phyloP scores from a whole-genome alignment of 208 protist genomes.

The Leishmania tarentolae region DNA sequence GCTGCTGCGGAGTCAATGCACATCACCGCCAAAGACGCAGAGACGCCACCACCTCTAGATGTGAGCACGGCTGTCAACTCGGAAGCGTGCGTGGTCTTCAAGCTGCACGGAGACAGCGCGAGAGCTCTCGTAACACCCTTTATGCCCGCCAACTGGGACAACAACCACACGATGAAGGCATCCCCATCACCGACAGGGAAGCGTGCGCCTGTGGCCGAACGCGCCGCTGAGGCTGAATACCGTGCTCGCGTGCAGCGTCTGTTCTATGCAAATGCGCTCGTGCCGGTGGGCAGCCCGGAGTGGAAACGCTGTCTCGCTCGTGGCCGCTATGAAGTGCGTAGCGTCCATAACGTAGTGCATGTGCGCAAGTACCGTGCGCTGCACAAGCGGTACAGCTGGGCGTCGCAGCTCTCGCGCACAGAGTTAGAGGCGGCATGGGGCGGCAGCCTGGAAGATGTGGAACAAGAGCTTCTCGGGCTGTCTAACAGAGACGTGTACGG shows the following conservation, averaged over 20 bases:
- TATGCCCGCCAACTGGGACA: conserved; percentile 38
- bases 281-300: conserved; percentile 39
- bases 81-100: conserved; percentile 14
- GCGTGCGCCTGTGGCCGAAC: neutral
- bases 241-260: conserved; percentile 57
- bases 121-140: conserved; percentile 15
- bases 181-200: neutral
- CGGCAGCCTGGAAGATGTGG: conserved; percentile 26
- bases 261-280: conserved; percentile 47
- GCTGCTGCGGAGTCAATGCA: neutral
- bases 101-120: neutral
- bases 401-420: conserved; percentile 39
- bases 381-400: conserved; percentile 68
- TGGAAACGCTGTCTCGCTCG: conserved; percentile 65
- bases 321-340: conserved; percentile 55
- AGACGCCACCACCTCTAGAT: neutral
- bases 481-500: conserved; percentile 60
- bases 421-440: conserved; percentile 41
- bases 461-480: conserved; percentile 43
- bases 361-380: conserved; percentile 74
- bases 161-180: conserved; percentile 1
- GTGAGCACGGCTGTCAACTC: neutral
- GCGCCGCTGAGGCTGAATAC: conserved; percentile 30
- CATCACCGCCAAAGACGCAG: neutral
- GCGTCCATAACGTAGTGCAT: conserved; percentile 51